Conservation (phyloP, 2,329 filamentous ascomycete species). For the Fusarium aywerte region DNA sequence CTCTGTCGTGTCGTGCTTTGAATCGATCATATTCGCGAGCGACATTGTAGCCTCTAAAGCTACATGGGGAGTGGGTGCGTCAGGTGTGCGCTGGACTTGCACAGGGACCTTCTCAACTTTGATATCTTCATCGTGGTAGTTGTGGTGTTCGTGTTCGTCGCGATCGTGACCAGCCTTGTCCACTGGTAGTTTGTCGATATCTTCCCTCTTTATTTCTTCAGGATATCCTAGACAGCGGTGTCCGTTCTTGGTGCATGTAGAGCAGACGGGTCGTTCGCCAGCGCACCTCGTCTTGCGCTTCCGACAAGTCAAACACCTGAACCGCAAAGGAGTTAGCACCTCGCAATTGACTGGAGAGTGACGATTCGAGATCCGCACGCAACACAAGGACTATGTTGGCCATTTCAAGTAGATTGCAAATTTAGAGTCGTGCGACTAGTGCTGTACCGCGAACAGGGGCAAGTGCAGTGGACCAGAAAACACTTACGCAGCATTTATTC, state of each 20-base stretch:
- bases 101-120: slow-evolving; percentile 46
- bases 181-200: slow-evolving; percentile 39
- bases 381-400: background rate
- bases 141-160: slow-evolving; percentile 46
- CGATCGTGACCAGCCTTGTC: slow-evolving; percentile 25
- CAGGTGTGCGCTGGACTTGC: slow-evolving; percentile 22
- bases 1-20: slow-evolving; percentile 20
- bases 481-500: slow-evolving; percentile 81
- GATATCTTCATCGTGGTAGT: slow-evolving; percentile 52
- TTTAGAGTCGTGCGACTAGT: background rate
- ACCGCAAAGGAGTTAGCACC: slow-evolving; percentile 33
- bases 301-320: slow-evolving; percentile 65
- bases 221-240: slow-evolving; percentile 76
- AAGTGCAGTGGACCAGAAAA: background rate
- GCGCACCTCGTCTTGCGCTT: slow-evolving; percentile 81
- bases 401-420: background rate
- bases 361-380: background rate
- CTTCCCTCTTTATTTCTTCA: slow-evolving; percentile 62
- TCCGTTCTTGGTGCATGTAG: slow-evolving; percentile 77
- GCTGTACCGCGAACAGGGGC: background rate
- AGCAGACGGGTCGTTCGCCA: slow-evolving; percentile 76
- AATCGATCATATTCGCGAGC: slow-evolving; percentile 22
- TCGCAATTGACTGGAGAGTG: background rate
- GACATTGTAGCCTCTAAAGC: slow-evolving; percentile 16
- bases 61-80: slow-evolving; percentile 17